A percentile compares a stretch with the other conserved stretches of the same genome.
Evolutionary conservation across 169 alveolate genomes (phyloP).

Genomic region (Eimeria mitis): DNA sequence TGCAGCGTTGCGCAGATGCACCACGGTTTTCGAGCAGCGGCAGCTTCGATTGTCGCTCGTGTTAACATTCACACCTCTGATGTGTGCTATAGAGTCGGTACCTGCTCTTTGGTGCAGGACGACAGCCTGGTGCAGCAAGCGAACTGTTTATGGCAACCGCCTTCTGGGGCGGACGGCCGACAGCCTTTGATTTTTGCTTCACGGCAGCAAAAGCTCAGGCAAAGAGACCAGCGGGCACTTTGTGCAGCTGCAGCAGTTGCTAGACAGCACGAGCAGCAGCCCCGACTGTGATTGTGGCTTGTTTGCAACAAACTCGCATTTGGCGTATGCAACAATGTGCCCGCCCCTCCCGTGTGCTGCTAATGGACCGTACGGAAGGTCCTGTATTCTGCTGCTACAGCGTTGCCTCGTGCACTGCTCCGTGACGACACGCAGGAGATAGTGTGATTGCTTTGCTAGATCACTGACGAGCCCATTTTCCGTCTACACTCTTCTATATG

Average conservation of each 20-base stretch:
- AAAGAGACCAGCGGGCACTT: background rate
- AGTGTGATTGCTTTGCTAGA: background rate
- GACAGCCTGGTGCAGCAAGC: slow-evolving; percentile 16
- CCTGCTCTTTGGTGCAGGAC: background rate
- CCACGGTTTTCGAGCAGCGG: background rate
- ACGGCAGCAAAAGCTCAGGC: background rate
- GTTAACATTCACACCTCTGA: background rate
- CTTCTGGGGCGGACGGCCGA: background rate
- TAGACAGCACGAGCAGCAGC: slow-evolving; percentile 1
- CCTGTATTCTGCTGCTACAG: background rate
- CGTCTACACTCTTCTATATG: background rate
- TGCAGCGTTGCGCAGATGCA: background rate
- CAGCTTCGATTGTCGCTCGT: background rate
- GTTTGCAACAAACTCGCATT: background rate
- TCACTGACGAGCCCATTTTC: background rate
- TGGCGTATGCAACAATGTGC: background rate
- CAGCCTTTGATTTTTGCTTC: background rate
- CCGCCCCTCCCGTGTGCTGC: background rate
- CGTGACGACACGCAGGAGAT: background rate
- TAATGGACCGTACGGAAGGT: background rate
- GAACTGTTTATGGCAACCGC: background rate
- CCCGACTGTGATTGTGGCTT: background rate
- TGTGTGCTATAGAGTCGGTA: background rate
- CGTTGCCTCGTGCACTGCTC: background rate
- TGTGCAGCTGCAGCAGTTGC: slow-evolving; percentile 10